phyloP scores from a whole-genome alignment of 805 yeast genomes.

The Saccharomycopsis selenospora region DNA sequence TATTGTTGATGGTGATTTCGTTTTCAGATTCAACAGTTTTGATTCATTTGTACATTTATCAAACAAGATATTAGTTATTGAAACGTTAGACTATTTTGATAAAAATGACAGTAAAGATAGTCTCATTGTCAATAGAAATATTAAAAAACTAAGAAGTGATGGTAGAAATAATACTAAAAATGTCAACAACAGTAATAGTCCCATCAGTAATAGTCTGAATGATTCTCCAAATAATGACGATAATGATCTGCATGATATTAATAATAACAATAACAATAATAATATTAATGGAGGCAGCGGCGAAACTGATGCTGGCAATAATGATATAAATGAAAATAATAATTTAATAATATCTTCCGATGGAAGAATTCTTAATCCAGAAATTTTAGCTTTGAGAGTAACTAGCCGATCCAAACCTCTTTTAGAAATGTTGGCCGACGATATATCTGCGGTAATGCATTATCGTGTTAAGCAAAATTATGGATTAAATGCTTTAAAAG shows the following conservation, averaged over 20 bases:
- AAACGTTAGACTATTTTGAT: background rate
- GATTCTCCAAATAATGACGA: background rate
- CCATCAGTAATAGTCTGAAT: too few species aligned
- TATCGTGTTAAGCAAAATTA: slow-evolving; percentile 69
- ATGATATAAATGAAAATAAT: slow-evolving; percentile 24
- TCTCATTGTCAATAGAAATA: background rate
- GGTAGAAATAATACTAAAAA: background rate
- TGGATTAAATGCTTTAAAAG: slow-evolving; percentile 46
- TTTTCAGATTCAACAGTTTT: slow-evolving; percentile 9
- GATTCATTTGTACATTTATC: slow-evolving; percentile 4
- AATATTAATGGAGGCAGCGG: background rate
- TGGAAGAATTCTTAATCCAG: slow-evolving; percentile 28
- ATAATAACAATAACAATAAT: background rate
- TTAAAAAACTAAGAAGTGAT: background rate
- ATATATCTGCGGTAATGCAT: slow-evolving; percentile 66
- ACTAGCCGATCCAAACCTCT: too few species aligned
- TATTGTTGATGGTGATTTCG: slow-evolving; percentile 11
- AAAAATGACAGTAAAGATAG: background rate
- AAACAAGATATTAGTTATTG: slow-evolving; percentile 4
- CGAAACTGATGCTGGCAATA: slow-evolving; percentile 17
- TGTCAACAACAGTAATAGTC: background rate
- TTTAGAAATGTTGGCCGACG: slow-evolving; percentile 50
- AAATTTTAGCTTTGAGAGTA: slow-evolving; percentile 20
- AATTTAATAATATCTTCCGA: slow-evolving; percentile 20
- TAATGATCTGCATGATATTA: background rate